Base-by-base conservation (phyloP, 148 eudicot species). In the Diospyros kaki region DNA sequence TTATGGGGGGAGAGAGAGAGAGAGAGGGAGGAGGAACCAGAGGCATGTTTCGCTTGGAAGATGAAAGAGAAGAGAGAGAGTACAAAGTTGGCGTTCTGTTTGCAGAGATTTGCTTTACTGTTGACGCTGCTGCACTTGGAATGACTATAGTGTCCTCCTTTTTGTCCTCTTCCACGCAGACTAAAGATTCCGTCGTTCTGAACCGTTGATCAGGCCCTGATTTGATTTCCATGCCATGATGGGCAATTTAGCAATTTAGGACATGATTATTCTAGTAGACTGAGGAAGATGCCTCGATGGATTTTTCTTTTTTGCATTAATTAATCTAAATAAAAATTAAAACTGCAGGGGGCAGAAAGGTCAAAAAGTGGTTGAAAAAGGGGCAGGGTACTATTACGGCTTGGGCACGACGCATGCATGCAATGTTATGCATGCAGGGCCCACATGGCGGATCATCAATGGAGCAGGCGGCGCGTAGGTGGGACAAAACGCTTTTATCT, bases 1-100 rank as follows among this genome's bases (percentile, higher is more conserved):
- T 42, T 59, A 53, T 8, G 50, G 75, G 13, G 59, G 4, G 70
- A 66, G 54, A 50, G 58, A 51, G 44, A 43, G 73, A 72, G 5
- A 13, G 41, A 6, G 67, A 70, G 73, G 17, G 52, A 10, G 28
- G 46, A 18, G 43, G 61, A 63, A 54, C 48, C 15, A 59, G 14
- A 71, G 67, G 66, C 46, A 82, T 82, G 81, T 82, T 67, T 55
- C 76, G 60, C 69, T 65, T 52, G 67, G 78, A 78, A 82, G 51
- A 66, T 78, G 84, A 75, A 78, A 78, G 73, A 70, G 69, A 28
- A 0, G 84, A 75, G 75, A 78, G 73, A 70, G 69, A 28, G 28
- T 28, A 28, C 69, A 69, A 14, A 55, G 18, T 46, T 62, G 68
- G 65, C 68, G 43, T 59, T 67, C 56, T n/a, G 9, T 61, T 50